Evolutionary conservation across 2,329 filamentous ascomycete genomes (phyloP).

Genomic region (Fusarium acutatum): DNA sequence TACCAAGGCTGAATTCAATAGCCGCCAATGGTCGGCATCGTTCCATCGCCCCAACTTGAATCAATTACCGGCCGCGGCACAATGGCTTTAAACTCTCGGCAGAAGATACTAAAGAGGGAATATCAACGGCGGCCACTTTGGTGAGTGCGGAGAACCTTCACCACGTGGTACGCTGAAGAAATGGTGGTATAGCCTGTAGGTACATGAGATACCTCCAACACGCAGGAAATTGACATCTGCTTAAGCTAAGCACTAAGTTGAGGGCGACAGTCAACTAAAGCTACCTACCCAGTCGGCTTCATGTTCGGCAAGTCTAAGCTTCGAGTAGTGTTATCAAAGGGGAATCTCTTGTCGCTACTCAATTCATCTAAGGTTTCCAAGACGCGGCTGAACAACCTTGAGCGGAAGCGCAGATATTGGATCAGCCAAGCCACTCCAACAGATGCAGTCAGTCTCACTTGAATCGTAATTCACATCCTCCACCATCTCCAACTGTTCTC

Average conservation of each 20-base stretch:
- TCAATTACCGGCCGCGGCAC: conserved; percentile 25
- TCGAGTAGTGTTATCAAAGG: neutral
- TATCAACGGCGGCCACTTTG: neutral
- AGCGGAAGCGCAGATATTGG: neutral
- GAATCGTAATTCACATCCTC: conserved; percentile 4
- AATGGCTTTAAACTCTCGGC: conserved; percentile 3
- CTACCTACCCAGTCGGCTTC: neutral
- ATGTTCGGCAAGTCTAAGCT: neutral
- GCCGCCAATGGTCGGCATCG: conserved; percentile 2
- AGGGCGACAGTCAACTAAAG: neutral
- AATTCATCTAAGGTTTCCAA: neutral
- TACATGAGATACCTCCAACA: conserved; percentile 29
- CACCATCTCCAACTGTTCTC: neutral
- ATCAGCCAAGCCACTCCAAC: neutral
- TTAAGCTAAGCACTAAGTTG: conserved; percentile 13
- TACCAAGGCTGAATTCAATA: neutral
- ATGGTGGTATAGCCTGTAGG: neutral
- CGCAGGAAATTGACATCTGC: conserved; percentile 17
- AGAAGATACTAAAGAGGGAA: neutral
- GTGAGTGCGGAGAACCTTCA: conserved; percentile 21
- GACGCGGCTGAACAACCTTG: conserved; percentile 13
- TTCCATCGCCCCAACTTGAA: neutral
- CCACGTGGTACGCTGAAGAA: conserved; percentile 19
- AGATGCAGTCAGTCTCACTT: conserved; percentile 6
- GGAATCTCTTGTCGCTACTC: conserved; percentile 3